Conservation (phyloP, 192 early-diverging fungal genomes). For the Rhizophagus clarus region DNA sequence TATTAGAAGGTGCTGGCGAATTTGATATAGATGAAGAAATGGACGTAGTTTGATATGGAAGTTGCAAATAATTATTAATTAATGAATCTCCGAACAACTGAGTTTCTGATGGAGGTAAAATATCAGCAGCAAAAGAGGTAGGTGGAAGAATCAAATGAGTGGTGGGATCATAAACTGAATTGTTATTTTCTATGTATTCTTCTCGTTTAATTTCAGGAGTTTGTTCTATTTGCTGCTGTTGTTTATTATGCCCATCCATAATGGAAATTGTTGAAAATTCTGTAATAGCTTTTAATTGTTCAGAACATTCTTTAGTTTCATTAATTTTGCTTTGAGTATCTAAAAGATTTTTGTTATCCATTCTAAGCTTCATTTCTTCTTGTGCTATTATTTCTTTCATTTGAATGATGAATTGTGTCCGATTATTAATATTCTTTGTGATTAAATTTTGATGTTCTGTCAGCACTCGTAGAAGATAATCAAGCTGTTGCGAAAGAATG, state of each 20-base stretch:
- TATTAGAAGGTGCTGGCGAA: constrained; percentile 9
- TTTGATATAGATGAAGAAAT: constrained; percentile 15
- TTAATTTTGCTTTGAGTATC: constrained; percentile 18
- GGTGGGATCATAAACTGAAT: not conserved
- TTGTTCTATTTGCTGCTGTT: not conserved
- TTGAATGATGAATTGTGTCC: constrained; percentile 2
- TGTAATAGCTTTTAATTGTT: constrained; percentile 19
- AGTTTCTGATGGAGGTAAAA: not conserved
- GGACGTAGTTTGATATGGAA: constrained; percentile 2
- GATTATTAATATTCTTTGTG: not conserved
- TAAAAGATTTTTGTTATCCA: constrained; percentile 6
- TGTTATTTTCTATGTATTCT: not conserved
- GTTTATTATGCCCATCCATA: not conserved
- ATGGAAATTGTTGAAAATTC: not conserved
- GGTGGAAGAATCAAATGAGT: constrained; percentile 1
- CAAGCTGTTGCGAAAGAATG: constrained; percentile 19
- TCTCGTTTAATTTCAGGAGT: not conserved
- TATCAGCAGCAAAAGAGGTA: not conserved
- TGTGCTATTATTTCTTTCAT: constrained; percentile 13
- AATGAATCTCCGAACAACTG: constrained; percentile 9
- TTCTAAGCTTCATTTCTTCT: constrained; percentile 11
- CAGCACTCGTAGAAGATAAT: constrained; percentile 3
- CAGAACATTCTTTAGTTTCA: constrained; percentile 13
- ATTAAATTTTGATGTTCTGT: constrained; percentile 4
- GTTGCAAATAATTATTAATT: not conserved